Evolutionary conservation across 108 stramenopile genomes (phyloP).

Genomic region (Fragilaria radians): DNA sequence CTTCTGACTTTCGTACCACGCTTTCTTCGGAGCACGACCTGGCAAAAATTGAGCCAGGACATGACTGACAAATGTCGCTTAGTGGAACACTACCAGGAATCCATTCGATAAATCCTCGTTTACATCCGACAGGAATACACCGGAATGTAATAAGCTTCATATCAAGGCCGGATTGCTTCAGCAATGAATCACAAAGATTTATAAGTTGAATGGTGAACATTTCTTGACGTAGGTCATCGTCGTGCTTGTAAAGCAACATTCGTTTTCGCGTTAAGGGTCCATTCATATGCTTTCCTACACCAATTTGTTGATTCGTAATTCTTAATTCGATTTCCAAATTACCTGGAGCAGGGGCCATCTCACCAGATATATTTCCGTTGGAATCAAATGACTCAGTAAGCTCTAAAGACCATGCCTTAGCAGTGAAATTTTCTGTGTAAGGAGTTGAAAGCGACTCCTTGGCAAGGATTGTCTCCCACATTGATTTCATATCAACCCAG

Average conservation of each 20-base stretch:
- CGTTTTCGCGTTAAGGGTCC: conserved; percentile 33
- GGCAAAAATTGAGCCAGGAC: conserved; percentile 40
- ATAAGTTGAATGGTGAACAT: conserved; percentile 80
- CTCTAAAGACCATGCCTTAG: conserved; percentile 22
- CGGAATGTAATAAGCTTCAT: conserved; percentile 74
- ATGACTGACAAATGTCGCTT: conserved; percentile 69
- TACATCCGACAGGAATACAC: conserved; percentile 65
- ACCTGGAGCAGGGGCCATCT: conserved; percentile 1
- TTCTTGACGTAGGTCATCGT: conserved; percentile 82
- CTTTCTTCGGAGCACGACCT: conserved; percentile 1
- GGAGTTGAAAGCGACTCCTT: not conserved
- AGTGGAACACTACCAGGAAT: conserved; percentile 72
- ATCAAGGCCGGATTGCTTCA: conserved; percentile 74
- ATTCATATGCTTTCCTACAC: conserved; percentile 15
- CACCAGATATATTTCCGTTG: conserved; percentile 33
- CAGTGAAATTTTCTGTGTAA: conserved; percentile 6
- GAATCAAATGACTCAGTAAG: conserved; percentile 53
- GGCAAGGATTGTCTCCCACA: conserved; percentile 31
- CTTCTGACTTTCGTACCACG: not conserved
- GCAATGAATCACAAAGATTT: conserved; percentile 58
- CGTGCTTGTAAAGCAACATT: conserved; percentile 81
- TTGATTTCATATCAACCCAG: conserved; percentile 52
- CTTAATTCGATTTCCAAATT: conserved; percentile 45
- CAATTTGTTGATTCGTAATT: conserved; percentile 38
- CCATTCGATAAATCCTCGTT: conserved; percentile 85